Percentiles rank a stretch among this genome's conserved stretches.
phyloP scores from a whole-genome alignment of 75 land plant species.

The Isoetes taiwanensis region DNA sequence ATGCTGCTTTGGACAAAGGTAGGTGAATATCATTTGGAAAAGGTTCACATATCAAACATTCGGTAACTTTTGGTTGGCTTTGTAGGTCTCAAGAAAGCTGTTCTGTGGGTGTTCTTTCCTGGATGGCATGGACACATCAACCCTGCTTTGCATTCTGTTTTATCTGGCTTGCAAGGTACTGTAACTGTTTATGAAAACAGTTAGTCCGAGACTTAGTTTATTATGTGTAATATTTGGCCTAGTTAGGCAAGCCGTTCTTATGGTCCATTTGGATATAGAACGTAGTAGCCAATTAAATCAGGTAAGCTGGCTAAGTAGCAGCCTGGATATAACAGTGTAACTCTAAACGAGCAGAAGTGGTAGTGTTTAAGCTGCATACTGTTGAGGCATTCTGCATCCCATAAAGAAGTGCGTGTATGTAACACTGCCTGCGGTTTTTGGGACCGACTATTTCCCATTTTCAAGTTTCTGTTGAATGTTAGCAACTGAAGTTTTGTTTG shows the following conservation, averaged over 20 bases:
- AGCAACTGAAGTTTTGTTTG: neutral
- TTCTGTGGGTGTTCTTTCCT: slow-evolving; percentile 95
- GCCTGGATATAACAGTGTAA: too few species aligned
- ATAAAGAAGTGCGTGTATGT: too few species aligned
- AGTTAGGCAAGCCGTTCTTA: neutral
- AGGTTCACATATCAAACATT: neutral
- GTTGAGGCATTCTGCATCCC: too few species aligned
- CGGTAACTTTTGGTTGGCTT: neutral
- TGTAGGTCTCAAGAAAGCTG: slow-evolving; percentile 58
- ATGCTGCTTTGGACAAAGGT: slow-evolving; percentile 17
- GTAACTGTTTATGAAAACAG: neutral
- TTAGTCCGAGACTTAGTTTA: neutral
- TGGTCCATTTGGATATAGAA: neutral
- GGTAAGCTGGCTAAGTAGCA: too few species aligned
- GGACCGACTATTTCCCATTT: too few species aligned
- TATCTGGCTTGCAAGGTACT: slow-evolving; percentile 62
- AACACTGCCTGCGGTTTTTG: too few species aligned
- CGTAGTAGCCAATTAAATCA: too few species aligned
- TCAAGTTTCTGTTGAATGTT: too few species aligned
- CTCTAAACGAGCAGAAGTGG: too few species aligned
- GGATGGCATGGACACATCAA: slow-evolving; percentile 49
- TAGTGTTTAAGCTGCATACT: too few species aligned
- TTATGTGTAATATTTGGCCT: neutral
- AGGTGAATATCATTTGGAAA: neutral
- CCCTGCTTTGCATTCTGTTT: slow-evolving; percentile 41